phyloP scores from a whole-genome alignment of 2,329 filamentous ascomycete genomes.

The Verticillium nonalfalfae region DNA sequence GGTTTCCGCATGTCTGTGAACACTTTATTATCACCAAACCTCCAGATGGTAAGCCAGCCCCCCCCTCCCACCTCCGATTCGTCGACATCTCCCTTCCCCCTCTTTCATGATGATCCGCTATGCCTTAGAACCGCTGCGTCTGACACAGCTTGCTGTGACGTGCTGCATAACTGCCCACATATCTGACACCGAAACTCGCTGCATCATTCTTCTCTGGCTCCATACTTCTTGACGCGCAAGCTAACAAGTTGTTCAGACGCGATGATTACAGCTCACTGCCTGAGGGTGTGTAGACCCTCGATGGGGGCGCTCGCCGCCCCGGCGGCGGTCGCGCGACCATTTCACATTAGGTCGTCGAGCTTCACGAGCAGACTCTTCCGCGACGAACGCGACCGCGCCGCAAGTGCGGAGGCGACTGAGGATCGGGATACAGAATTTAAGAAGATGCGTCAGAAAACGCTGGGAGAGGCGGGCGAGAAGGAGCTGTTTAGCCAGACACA shows the following conservation, averaged over 20 bases:
- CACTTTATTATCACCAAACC: neutral
- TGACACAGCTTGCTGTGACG: constrained; percentile 36
- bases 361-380: constrained; percentile 6
- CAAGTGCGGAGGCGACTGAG: neutral
- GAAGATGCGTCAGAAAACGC: constrained; percentile 5
- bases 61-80: neutral
- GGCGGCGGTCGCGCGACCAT: constrained; percentile 2
- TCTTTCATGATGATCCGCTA: constrained; percentile 30
- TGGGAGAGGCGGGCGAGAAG: constrained; percentile 4
- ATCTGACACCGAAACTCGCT: constrained; percentile 21
- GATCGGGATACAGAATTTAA: constrained; percentile 7
- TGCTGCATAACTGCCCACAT: constrained; percentile 34
- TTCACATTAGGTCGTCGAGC: constrained; percentile 6
- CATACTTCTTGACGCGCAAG: constrained; percentile 14
- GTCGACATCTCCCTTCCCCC: neutral
- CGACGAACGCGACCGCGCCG: neutral
- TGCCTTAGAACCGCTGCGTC: constrained; percentile 43
- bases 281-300: constrained; percentile 20
- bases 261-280: constrained; percentile 30
- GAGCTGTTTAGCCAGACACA: constrained; percentile 8
- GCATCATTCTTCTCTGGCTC: constrained; percentile 5
- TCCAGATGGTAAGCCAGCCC: constrained; percentile 1
- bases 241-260: constrained; percentile 11
- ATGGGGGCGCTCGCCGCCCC: constrained; percentile 10
- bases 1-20: neutral